Percentiles rank a stretch among this genome's conserved stretches.
phyloP scores from a whole-genome alignment of 2,329 filamentous ascomycete species.

The Aspergillus quadricinctus region DNA sequence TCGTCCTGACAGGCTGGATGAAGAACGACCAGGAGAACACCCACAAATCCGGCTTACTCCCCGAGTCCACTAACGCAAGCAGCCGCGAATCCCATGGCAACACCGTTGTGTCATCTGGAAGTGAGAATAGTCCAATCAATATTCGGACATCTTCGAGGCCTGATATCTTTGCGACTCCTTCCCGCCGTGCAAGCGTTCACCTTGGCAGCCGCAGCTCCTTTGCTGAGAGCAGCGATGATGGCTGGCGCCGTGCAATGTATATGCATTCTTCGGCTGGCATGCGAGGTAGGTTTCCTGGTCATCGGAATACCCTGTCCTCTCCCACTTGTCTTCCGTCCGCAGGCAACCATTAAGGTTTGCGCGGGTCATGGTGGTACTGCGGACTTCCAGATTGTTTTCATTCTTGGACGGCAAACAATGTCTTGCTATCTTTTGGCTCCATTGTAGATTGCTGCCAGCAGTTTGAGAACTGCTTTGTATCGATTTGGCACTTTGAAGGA shows the following conservation, averaged over 20 bases:
- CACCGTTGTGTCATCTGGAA: constrained; percentile 1
- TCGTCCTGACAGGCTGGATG: constrained; percentile 20
- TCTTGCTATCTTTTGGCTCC: background rate
- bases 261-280: constrained; percentile 5
- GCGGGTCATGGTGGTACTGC: background rate
- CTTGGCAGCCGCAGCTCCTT: background rate
- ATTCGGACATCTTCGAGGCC: constrained; percentile 3
- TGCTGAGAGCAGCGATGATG: constrained; percentile 1
- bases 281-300: constrained; percentile 6
- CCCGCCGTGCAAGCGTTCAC: constrained; percentile 13
- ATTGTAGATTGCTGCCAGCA: background rate
- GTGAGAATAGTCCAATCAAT: background rate
- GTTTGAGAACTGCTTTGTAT: background rate
- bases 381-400: background rate
- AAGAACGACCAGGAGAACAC: constrained; percentile 8
- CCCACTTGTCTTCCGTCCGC: constrained; percentile 16
- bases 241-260: constrained; percentile 12
- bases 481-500: background rate
- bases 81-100: background rate
- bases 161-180: constrained; percentile 6
- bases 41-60: background rate
- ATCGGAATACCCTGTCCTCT: constrained; percentile 21
- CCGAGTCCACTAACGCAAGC: background rate
- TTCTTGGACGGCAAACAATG: background rate
- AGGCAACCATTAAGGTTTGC: background rate